Evolutionary conservation across 192 early-diverging fungal genomes (phyloP).

Genomic region (Entomortierella parvispora): DNA sequence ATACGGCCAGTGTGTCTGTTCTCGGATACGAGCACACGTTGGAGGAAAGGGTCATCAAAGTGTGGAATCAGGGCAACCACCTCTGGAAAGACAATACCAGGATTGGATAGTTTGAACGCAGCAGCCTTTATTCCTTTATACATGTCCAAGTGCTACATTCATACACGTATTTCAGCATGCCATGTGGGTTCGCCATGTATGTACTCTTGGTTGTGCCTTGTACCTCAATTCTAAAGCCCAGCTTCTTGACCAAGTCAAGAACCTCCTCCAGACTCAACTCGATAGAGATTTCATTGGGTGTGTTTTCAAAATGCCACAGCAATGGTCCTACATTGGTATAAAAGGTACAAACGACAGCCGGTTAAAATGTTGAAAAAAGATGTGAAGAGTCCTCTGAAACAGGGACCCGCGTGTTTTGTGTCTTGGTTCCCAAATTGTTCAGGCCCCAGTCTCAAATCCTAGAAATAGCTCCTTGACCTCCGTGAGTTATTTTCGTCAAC

Average conservation of each 20-base stretch:
- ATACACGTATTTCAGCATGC: conserved; percentile 90
- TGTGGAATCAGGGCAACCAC: conserved; percentile 50
- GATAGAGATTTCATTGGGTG: conserved; percentile 80
- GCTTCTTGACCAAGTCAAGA: conserved; percentile 59
- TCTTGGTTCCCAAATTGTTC: neutral
- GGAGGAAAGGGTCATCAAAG: conserved; percentile 50
- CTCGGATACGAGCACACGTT: conserved; percentile 54
- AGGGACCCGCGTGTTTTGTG: neutral
- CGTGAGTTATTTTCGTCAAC: neutral
- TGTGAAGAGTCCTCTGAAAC: too few relatives aligned
- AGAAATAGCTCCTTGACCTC: conserved; percentile 8
- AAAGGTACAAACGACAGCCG: neutral
- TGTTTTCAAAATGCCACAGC: conserved; percentile 95
- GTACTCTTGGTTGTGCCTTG: conserved; percentile 69
- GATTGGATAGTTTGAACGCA: conserved; percentile 23
- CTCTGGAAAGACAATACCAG: conserved; percentile 44
- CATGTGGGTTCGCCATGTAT: conserved; percentile 78
- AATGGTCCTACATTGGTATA: conserved; percentile 73
- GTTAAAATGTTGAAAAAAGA: neutral
- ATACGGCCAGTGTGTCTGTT: conserved; percentile 53
- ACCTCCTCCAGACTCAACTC: conserved; percentile 92
- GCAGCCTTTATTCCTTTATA: conserved; percentile 54
- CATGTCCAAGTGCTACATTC: conserved; percentile 77
- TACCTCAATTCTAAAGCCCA: conserved; percentile 81
- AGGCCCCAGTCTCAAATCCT: conserved; percentile 23